Base-by-base conservation (phyloP, 768 basidiomycete species). In the Auricularia sp. region DNA sequence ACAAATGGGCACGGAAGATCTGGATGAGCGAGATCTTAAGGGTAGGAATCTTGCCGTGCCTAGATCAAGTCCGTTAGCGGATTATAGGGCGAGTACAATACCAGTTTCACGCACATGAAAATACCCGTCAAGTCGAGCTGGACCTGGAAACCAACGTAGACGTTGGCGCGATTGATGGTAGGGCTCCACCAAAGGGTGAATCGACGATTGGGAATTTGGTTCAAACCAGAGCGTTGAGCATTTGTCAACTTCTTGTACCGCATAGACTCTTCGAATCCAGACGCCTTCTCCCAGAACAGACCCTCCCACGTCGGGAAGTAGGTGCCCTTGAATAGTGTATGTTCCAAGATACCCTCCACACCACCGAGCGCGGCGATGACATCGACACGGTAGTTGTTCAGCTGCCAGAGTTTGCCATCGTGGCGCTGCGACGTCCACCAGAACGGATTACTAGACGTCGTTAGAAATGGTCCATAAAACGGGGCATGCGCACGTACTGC, bases 181-280 rank as follows among this genome's bases (percentile, higher is more conserved):
- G 95, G 95, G 73, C 91, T 93, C 94, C 94, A 97, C 97, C 97
- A 99, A 10, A 99, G 82, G 3, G 96, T 98, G 80, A 98, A 98
- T 13, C 93, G 92, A 87, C 96, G 94, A 74, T 98, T 98, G 6
- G 96, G 96, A 74, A 98, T 96, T 74, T 96, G 94, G 74, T 93
- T 93, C 54, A 96, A 78, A 91, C 97, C 97, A 42, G 94, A 97
- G 59, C 96, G 90, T 76, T 99, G 97, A 11, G 97, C 97, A 72
- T 98, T 99, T 62, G 97, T 98, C 67, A 98, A 82, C 74, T 94
- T 94, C 79, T 94, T 94, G 81, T 94, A 94, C 71, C 92, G 79
- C 92, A 94, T 94, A 0, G 92, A 92, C 73, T 94, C 92, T 72
- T 98, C 95, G 80, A 98, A 98, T 56, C 94, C 95, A 66, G 90